Base-by-base conservation (phyloP, 2,329 filamentous ascomycete genomes). In the Zymoseptoria pseudotritici region DNA sequence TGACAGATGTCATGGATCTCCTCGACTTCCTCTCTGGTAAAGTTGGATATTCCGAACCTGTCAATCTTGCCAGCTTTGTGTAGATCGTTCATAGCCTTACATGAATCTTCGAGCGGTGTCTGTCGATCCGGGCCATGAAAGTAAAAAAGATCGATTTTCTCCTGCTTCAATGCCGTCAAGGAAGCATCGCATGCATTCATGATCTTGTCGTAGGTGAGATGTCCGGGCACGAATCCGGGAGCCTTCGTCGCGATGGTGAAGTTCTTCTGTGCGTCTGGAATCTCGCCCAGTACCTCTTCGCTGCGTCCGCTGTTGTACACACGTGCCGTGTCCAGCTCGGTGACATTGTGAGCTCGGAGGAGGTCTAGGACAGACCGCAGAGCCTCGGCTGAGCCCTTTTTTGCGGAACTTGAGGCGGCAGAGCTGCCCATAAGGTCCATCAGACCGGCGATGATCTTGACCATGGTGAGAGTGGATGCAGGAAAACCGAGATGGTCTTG, bases 41-140 rank as follows among this genome's bases (percentile, higher is more conserved):
- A 81, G 63, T 82, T 82, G 58, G 72, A 75, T 50, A 82, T 68
- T 0, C 78, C 79, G 36, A 79, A 75, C 1, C 73, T 68, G n/a
- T 69, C 68, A 65, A 82, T 80, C 24, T 73, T 71, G 0, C 80
- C 80, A 54, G 78, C 74, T 22, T 75, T 63, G 68, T 79, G 70
- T 0, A 82, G 71, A 4, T 74, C 67, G 63, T 83, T 74, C 36
- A 82, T 75, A 24, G 73, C 78, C 6, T 71, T 67, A n/a, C 82
- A 69, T 1, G 80, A 81, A 4, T 77, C 75, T 55, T 78, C 76
- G 55, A 76, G 74, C 0, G 80, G 73, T 0, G 78, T 79, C 2
- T 69, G 57, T 2, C 76, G 72, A 62, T 82, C 80, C 0, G 78
- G 79, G 4, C 72, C 72, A 63, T 81, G 78, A n/a, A 79, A 74